Conservation (phyloP, 2,329 filamentous ascomycete species). For the Xylariomycetidae sp. region DNA sequence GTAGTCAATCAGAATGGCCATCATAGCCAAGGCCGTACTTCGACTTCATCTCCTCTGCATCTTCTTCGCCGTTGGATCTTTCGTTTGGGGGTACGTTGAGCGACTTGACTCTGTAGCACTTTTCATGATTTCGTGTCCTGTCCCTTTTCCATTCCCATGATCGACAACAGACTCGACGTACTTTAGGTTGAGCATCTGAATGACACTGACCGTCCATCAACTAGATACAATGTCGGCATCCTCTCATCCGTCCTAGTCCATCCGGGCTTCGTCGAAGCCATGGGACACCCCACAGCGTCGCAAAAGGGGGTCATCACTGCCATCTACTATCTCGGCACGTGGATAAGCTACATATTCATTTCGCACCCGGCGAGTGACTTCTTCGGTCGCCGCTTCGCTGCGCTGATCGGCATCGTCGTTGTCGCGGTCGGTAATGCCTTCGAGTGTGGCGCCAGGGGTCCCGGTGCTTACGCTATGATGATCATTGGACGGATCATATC, state of each 20-base stretch:
- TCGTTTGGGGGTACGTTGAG: slow-evolving; percentile 47
- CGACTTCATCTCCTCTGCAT: slow-evolving; percentile 43
- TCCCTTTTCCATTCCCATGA: too few relatives aligned
- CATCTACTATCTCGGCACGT: slow-evolving; percentile 55
- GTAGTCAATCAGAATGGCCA: slow-evolving; percentile 10
- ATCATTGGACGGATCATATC: slow-evolving; percentile 46
- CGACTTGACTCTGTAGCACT: too few relatives aligned
- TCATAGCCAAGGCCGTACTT: slow-evolving; percentile 29
- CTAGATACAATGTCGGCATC: slow-evolving; percentile 53
- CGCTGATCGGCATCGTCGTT: slow-evolving; percentile 40
- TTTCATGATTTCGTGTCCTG: too few relatives aligned
- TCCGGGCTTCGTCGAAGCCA: slow-evolving; percentile 45
- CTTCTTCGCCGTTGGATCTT: slow-evolving; percentile 52
- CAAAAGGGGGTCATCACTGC: slow-evolving; percentile 49
- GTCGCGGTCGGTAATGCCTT: slow-evolving; percentile 45
- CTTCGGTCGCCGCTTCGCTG: slow-evolving; percentile 47
- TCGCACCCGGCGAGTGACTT: slow-evolving; percentile 47
- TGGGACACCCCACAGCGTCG: slow-evolving; percentile 39
- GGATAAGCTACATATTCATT: slow-evolving; percentile 49
- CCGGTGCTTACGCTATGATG: slow-evolving; percentile 41
- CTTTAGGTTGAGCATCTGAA: too few relatives aligned
- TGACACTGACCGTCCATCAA: too few relatives aligned
- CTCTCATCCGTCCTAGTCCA: slow-evolving; percentile 53
- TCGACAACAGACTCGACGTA: too few relatives aligned
- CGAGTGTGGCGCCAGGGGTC: slow-evolving; percentile 39